phyloP scores from a whole-genome alignment of 352 stramenopile genomes.

The Lagenidium sp. region DNA sequence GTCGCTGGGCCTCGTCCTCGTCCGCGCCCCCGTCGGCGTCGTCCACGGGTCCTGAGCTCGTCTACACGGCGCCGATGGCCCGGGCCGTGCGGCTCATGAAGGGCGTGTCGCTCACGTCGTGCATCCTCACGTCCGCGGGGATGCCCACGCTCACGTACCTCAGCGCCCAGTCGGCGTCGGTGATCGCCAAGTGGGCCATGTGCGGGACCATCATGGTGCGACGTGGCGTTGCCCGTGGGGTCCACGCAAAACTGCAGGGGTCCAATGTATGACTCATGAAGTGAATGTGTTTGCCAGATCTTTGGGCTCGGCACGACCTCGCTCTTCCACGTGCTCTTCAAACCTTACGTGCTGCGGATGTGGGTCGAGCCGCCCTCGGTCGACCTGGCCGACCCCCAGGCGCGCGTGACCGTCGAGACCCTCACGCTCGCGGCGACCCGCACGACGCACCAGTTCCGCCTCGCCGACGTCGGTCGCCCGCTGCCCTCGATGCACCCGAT shows the following conservation, averaged over 20 bases:
- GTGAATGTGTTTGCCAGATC: conserved; percentile 26
- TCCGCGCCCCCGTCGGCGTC: not conserved
- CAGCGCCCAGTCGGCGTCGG: conserved; percentile 60
- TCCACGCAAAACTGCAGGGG: too few relatives aligned
- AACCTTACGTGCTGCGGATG: conserved; percentile 81
- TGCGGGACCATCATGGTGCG: conserved; percentile 79
- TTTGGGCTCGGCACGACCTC: conserved; percentile 78
- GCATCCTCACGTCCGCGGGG: conserved; percentile 64
- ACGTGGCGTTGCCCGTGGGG: too few relatives aligned
- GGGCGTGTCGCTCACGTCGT: conserved; percentile 79
- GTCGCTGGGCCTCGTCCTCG: too few relatives aligned
- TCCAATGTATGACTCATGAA: too few relatives aligned
- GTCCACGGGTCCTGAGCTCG: conserved; percentile 9
- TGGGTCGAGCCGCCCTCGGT: too few relatives aligned
- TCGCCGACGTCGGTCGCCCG: conserved; percentile 47
- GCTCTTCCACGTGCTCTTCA: conserved; percentile 80
- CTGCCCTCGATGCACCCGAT: conserved; percentile 74
- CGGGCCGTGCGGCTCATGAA: conserved; percentile 81
- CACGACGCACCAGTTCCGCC: conserved; percentile 37
- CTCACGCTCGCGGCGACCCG: conserved; percentile 60
- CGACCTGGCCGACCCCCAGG: not conserved
- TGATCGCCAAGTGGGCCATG: conserved; percentile 83
- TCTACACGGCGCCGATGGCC: conserved; percentile 66
- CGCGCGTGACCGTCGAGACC: conserved; percentile 51
- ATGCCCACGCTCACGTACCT: conserved; percentile 74